These are phyloP conservation scores for Pneumocystis jirovecii DNA, from an alignment of 1,139 yeast genomes.

Conservation along the genomic window DNA sequence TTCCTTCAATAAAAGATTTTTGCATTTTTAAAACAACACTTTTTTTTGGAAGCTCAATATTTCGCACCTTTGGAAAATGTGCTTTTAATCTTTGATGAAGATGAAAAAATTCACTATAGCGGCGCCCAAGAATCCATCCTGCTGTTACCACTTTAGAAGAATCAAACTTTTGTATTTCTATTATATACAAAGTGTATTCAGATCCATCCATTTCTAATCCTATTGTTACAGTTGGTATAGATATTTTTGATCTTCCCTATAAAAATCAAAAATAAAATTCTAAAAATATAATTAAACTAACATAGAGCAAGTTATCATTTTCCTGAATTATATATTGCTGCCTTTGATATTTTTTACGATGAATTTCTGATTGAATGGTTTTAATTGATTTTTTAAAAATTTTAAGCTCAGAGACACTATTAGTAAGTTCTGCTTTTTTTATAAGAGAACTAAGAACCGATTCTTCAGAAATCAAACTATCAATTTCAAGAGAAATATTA, in stretches of 20 bases:
- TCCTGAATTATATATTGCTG: slow-evolving; percentile 76
- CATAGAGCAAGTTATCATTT: slow-evolving; percentile 59
- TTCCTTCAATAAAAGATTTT: slow-evolving; percentile 45
- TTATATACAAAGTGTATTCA: slow-evolving; percentile 54
- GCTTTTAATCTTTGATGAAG: slow-evolving; percentile 50
- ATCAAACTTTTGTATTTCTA: slow-evolving; percentile 52
- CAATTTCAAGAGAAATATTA: slow-evolving; percentile 42
- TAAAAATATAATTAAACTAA: slow-evolving; percentile 26
- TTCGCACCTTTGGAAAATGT: slow-evolving; percentile 37
- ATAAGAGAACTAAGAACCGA: slow-evolving; percentile 50
- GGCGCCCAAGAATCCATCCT: slow-evolving; percentile 69
- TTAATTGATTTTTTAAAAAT: slow-evolving; percentile 49
- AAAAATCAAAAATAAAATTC: slow-evolving; percentile 20
- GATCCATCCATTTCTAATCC: slow-evolving; percentile 37
- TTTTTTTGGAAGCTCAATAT: slow-evolving; percentile 47
- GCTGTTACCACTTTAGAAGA: slow-evolving; percentile 30
- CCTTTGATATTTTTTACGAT: slow-evolving; percentile 51
- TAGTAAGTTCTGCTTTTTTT: slow-evolving; percentile 66
- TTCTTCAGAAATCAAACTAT: slow-evolving; percentile 37
- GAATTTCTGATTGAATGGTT: slow-evolving; percentile 53
- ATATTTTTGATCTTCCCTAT: slow-evolving; percentile 34
- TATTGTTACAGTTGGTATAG: slow-evolving; percentile 52
- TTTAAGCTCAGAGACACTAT: slow-evolving; percentile 51
- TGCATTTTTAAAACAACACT: slow-evolving; percentile 54
- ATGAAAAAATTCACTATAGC: slow-evolving; percentile 70